Evolutionary conservation across 2,329 filamentous ascomycete species (phyloP), one percentile per base, ranked within the genome.

Genomic region (Paecilomyces niveus): DNA sequence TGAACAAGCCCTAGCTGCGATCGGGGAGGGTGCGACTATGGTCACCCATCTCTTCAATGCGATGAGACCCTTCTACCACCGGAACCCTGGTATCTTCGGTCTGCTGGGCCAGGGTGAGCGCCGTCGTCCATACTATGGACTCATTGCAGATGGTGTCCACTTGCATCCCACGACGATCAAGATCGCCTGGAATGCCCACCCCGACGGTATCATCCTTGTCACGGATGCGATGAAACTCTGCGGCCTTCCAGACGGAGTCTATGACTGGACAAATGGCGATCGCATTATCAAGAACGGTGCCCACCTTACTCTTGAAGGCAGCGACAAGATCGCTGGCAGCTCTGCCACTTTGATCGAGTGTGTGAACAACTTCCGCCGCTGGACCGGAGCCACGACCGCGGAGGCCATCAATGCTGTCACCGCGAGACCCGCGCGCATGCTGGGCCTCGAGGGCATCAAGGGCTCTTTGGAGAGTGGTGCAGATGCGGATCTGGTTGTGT

Each of bases 31-130:
- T 55, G 90, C 89, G 1, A 89, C 84, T 54, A 96, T 95, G 90
- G 89, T 96, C 64, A 96, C 92, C 0, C 92, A 96, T 69, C 81
- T 96, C 1, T 96, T 96, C 83, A 96, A 96, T 72, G 92, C 92
- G 26, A 96, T 96, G 92, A 83, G 87, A 0, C 91, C 91, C 13
- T 84, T 96, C 55, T 90, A 94, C 72, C 91, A 97, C 79, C 88
- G 92, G 59, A 92, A 96, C 73, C 92, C 92, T 0, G 92, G 92
- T 39, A 86, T 96, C 65, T 96, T 96, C 70, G 92, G 92, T 29
- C 85, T 95, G 0, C 78, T 97, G 13, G 91, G 92, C 60, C 83
- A 83, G 61, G 82, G 82, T 8, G 83, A 87, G 64, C 70, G 61
- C 61, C 69, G 58, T 11, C 76, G 71, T 55, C 92, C 92, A 0